A percentile compares a stretch with the other conserved stretches of the same genome.
phyloP scores from a whole-genome alignment of 352 stramenopile species.

The Pythium biforme region DNA sequence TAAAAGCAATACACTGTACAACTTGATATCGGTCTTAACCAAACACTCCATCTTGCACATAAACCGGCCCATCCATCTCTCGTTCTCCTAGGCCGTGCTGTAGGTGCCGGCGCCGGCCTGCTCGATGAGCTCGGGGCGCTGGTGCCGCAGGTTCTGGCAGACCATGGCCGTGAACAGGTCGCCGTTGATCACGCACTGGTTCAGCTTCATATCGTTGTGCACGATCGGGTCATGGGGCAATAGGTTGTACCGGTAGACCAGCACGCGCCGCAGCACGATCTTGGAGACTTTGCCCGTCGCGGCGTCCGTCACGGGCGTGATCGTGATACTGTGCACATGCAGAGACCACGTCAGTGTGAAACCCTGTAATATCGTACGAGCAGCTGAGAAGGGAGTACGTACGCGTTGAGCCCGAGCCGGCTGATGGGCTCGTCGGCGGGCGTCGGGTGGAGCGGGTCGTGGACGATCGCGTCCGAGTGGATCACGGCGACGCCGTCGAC shows the following conservation, averaged over 20 bases:
- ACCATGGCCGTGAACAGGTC: conserved; percentile 28
- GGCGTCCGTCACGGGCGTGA: conserved; percentile 22
- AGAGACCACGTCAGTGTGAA: too few species aligned
- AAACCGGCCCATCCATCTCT: too few species aligned
- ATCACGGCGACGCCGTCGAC: conserved; percentile 35
- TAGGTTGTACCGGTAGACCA: conserved; percentile 28
- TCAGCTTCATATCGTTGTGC: conserved; percentile 28
- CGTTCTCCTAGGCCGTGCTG: too few species aligned
- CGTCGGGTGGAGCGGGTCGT: conserved; percentile 35
- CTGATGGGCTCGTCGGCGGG: conserved; percentile 18
- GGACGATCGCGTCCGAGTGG: conserved; percentile 46
- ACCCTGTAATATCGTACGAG: too few species aligned
- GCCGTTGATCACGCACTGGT: conserved; percentile 26
- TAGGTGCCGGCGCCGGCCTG: conserved; percentile 13
- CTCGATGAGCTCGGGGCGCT: conserved; percentile 20
- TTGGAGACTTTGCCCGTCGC: conserved; percentile 21
- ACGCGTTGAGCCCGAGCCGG: conserved; percentile 25
- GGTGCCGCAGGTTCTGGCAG: conserved; percentile 26
- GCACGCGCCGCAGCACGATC: conserved; percentile 25
- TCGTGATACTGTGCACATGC: conserved; percentile 3
- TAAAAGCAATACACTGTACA: background rate
- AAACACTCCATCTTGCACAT: background rate
- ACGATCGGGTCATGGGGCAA: conserved; percentile 21
- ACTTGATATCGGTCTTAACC: conserved; percentile 3
- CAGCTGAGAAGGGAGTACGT: too few species aligned